Evolutionary conservation across 1,284 basidiomycete genomes (phyloP).

Genomic region (Puccinia hordei): DNA sequence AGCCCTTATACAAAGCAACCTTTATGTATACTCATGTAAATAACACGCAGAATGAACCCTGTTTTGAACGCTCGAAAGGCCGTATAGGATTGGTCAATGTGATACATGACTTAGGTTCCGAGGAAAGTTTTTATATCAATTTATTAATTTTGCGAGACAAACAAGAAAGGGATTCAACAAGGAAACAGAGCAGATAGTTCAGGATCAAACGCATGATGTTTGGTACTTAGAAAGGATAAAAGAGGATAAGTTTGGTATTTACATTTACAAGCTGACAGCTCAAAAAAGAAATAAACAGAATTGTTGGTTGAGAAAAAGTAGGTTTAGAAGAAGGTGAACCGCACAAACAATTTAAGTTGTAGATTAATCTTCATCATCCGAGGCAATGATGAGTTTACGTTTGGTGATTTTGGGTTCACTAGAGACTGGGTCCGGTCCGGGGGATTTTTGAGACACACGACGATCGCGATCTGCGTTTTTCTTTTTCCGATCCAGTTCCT

Average conservation of each 20-base stretch:
- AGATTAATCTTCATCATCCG: slow-evolving; percentile 48
- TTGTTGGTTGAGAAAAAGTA: too few species aligned
- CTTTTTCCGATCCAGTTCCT: slow-evolving; percentile 9
- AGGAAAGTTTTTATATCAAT: too few species aligned
- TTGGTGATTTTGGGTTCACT: slow-evolving; percentile 23
- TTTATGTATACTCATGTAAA: too few species aligned
- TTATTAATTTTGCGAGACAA: not conserved
- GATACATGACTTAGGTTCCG: too few species aligned
- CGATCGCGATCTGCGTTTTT: slow-evolving; percentile 6
- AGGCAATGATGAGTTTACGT: slow-evolving; percentile 39
- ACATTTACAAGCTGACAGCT: too few species aligned
- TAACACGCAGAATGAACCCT: too few species aligned
- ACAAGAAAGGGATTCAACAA: not conserved
- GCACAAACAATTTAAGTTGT: too few species aligned
- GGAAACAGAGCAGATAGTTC: not conserved
- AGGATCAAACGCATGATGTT: not conserved
- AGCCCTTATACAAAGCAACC: too few species aligned
- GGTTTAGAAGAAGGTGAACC: not conserved
- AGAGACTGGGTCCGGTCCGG: not conserved
- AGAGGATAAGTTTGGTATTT: too few species aligned
- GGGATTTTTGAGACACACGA: not conserved
- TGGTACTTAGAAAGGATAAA: not conserved
- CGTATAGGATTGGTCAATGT: too few species aligned
- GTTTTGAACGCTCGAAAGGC: too few species aligned
- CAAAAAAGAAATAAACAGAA: too few species aligned